These are phyloP conservation scores for Dendrobium officinale DNA, from an alignment of 106 monocot genomes.

Conservation along the genomic window DNA sequence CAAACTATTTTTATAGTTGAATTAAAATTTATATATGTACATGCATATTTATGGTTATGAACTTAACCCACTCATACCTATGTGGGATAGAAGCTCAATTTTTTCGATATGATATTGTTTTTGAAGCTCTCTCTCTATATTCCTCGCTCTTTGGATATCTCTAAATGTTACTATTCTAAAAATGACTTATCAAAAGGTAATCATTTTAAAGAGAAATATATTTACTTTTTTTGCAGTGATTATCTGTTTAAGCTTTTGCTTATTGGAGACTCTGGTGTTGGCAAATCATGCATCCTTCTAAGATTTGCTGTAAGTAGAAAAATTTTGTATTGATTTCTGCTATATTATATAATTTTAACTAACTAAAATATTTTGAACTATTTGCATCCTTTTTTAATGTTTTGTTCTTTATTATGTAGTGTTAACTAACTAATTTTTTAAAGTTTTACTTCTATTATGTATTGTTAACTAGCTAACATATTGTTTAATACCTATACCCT, in stretches of 20 bases:
- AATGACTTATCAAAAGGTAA: background rate
- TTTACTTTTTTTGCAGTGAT: conserved; percentile 14
- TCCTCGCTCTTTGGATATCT: background rate
- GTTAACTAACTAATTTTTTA: background rate
- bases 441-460: background rate
- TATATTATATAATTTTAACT: background rate
- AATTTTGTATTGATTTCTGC: background rate
- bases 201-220: background rate
- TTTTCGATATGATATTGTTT: background rate
- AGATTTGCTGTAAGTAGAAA: conserved; percentile 29
- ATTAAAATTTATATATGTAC: background rate
- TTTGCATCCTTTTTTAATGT: background rate
- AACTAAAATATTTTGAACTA: background rate
- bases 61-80: background rate
- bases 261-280: conserved; percentile 38
- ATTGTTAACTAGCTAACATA: background rate
- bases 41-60: background rate
- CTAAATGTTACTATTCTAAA: background rate
- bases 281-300: conserved; percentile 29
- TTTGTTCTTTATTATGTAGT: background rate
- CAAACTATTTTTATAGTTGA: background rate
- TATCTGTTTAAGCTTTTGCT: conserved; percentile 35
- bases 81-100: background rate
- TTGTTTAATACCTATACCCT: background rate
- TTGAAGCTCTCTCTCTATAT: background rate